Evolutionary conservation across 2,329 filamentous ascomycete species (phyloP), one percentile per base, ranked within the genome.

Genomic region (Biscogniauxia sp.): DNA sequence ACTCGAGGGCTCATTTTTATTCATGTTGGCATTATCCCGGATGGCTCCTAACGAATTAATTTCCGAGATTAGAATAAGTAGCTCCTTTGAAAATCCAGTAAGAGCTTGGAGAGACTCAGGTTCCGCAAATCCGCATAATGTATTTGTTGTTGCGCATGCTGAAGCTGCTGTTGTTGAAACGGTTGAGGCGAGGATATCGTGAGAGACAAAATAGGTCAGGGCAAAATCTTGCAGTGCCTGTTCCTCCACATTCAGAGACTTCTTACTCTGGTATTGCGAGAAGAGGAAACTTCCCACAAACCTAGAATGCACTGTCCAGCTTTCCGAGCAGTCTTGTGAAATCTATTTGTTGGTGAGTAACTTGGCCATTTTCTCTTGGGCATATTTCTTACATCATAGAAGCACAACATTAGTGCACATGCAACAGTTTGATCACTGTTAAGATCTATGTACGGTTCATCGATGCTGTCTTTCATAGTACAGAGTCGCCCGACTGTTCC

Each of bases 251-350:
- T 55, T 66, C 7, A 66, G 59, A 53, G 59, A 55, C 15, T 45
- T 45, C 8, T 59, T 17, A 25, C 60, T 54, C 53, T 25, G 59
- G 23, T 60, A 17, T 20, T 56, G 63, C 13, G 65, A 59, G 25
- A 51, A 61, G 1, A 66, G 53, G 53, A 69, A 68, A 15, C 54
- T 60, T 9, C 65, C 64, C 8, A 63, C 66, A 56, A 71, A 72
- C 19, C 67, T 59, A 37, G 68, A 62, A 58, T 72, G 70, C 7
- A 70, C 55, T n/a, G 65, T 68, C 70, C 70, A 72, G 4, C 67
- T 67, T 20, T 62, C 61, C 1, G 70, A 70, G 49, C 70, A 72
- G 57, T 70, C 68, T 25, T 65, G 64, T 20, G 65, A 61, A 49
- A 72, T 72, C 70, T 68, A 9, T 26, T n/a, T 1, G 9, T 13